Evolutionary conservation across 2,329 filamentous ascomycete genomes (phyloP), one percentile per base, ranked within the genome.

Genomic region (Monascus ruber): DNA sequence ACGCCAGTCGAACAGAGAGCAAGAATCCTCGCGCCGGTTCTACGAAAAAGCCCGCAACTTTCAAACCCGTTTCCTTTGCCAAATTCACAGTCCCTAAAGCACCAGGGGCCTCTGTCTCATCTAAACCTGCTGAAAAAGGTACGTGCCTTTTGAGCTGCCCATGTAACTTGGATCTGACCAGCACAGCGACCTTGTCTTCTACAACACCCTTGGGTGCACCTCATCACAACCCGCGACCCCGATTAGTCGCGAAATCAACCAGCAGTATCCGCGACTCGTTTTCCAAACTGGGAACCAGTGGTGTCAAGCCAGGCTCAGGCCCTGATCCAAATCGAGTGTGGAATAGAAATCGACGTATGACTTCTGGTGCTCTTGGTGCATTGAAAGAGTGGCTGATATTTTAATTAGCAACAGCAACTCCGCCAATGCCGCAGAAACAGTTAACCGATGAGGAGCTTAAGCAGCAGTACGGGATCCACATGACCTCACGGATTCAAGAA

Each of bases 371-470:
- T 31, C 2, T 6, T 10, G 10, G n/a, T 33, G 7, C 4, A 31
- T 24, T 31, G 11, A 33, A 32, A 31, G 37, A 34, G 35, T 36
- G 26, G 36, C 52, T 60, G 44, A 56, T 39, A 38, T 38, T 41
- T 33, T 24, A 8, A 27, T 40, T 42, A 39, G 26, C 33, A 48
- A 38, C 44, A 74, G 70, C 74, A 40, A 62, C 69, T 26, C 69
- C 71, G 44, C 69, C 71, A 34, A 66, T 73, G 26, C 73, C 76
- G 9, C 72, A 73, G 9, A 80, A 79, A 54, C 75, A 80, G 41
- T 73, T 80, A 49, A 81, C 77, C 11, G 77, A 81, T 49, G 77
- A 81, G 58, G 77, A 81, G 47, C 64, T 81, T 40, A 80, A 81
- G 54, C 76, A 79, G 51, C 77, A 80, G 54, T 81, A 80, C 50